These are phyloP conservation scores for Herpetospermum pedunculosum DNA, from an alignment of 306 rosid genomes.

Conservation along the genomic window DNA sequence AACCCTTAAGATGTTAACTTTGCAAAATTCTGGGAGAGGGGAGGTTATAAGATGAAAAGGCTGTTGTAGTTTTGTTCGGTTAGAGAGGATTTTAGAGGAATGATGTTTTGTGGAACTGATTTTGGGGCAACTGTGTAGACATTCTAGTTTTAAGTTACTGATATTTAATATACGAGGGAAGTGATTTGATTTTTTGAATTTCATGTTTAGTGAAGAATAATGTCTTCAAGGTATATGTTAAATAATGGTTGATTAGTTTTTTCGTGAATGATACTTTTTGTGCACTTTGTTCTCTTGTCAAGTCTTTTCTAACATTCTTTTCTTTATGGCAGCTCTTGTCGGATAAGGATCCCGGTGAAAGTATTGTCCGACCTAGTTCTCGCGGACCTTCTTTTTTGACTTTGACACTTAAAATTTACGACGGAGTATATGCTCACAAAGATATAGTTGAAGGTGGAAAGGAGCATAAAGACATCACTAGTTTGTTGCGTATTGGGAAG, in stretches of 20 bases:
- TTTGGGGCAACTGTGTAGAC: background rate
- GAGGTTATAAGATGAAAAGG: background rate
- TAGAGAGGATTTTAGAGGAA: background rate
- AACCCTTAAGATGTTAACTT: background rate
- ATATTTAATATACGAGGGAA: background rate
- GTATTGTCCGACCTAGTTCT: constrained; percentile 86
- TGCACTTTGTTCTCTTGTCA: background rate
- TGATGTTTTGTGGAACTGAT: background rate
- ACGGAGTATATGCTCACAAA: constrained; percentile 97
- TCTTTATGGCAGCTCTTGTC: constrained; percentile 55
- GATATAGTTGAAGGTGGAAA: constrained; percentile 96
- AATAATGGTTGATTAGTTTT: background rate
- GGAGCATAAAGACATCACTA: constrained; percentile 91
- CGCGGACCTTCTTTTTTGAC: constrained; percentile 91
- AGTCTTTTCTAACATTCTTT: background rate
- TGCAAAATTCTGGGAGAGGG: background rate
- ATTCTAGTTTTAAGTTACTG: background rate
- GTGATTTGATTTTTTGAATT: background rate
- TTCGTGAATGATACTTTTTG: background rate
- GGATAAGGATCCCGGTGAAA: constrained; percentile 96
- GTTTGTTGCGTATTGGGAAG: constrained; percentile 93
- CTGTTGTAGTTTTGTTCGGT: background rate
- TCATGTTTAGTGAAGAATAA: background rate
- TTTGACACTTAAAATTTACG: constrained; percentile 78
- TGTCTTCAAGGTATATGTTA: background rate